Evolutionary conservation across 2,329 filamentous ascomycete genomes (phyloP).

Genomic region (Volutella citrinella): DNA sequence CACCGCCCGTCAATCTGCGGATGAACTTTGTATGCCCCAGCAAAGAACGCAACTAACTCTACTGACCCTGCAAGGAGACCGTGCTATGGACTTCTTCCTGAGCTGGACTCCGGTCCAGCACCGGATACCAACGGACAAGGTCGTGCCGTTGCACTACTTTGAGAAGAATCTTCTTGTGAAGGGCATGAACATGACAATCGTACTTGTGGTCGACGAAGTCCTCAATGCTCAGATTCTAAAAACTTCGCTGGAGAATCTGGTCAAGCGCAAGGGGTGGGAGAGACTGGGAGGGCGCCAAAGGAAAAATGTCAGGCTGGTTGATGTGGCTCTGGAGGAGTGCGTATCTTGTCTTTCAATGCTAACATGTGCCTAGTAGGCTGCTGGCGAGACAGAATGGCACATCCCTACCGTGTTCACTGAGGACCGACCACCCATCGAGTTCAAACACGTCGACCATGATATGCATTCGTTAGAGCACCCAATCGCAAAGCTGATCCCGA

Average conservation of each 20-base stretch:
- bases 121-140: no score
- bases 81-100: no score
- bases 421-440: conserved; percentile 10
- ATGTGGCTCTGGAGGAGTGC: background rate
- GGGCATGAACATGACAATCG: conserved; percentile 12
- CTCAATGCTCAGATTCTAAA: conserved; percentile 11
- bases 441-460: conserved; percentile 1
- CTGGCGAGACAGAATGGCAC: conserved; percentile 12
- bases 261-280: conserved; percentile 9
- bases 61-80: no score
- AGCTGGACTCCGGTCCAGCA: no score
- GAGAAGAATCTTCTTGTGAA: conserved; percentile 11
- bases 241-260: conserved; percentile 3
- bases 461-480: conserved; percentile 8
- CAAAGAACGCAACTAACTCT: no score
- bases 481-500: conserved; percentile 4
- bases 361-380: conserved; percentile 1
- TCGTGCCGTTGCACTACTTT: conserved; percentile 13
- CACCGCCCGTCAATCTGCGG: no score
- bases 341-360: background rate
- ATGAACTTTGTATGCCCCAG: no score
- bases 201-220: conserved; percentile 12
- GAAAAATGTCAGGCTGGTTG: conserved; percentile 5
- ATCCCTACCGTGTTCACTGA: conserved; percentile 9
- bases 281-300: conserved; percentile 12